Conservation (phyloP, 2,329 filamentous ascomycete species). For the Cyphellophora attinorum region DNA sequence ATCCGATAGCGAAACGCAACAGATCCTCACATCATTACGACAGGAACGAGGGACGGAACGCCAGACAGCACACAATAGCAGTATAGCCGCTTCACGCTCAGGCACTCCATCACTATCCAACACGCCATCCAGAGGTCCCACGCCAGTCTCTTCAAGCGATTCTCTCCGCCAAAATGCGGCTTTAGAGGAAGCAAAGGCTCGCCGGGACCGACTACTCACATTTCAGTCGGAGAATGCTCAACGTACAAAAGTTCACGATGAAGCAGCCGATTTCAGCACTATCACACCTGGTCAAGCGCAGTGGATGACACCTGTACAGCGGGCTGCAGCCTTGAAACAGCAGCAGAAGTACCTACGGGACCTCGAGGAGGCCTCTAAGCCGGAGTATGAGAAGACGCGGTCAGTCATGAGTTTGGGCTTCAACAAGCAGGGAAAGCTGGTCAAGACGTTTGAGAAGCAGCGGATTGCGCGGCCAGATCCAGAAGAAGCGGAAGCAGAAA, state of each 20-base stretch:
- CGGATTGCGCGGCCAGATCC: conserved; percentile 8
- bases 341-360: conserved; percentile 78
- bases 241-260: conserved; percentile 76
- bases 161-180: conserved; percentile 16
- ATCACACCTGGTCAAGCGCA: conserved; percentile 55
- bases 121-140: conserved; percentile 21
- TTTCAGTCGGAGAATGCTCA: conserved; percentile 82
- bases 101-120: conserved; percentile 22
- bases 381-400: conserved; percentile 80
- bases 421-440: conserved; percentile 59
- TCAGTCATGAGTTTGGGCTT: conserved; percentile 81
- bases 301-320: conserved; percentile 76
- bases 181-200: conserved; percentile 43
- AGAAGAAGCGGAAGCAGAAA: conserved; percentile 20
- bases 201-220: conserved; percentile 68
- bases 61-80: conserved; percentile 68
- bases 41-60: conserved; percentile 81
- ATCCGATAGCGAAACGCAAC: conserved; percentile 62
- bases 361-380: conserved; percentile 74
- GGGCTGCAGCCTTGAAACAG: conserved; percentile 71
- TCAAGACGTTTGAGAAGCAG: conserved; percentile 38
- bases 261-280: conserved; percentile 61
- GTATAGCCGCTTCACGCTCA: conserved; percentile 42
- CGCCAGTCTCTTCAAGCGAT: conserved; percentile 23
- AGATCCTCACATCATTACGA: conserved; percentile 73